Evolutionary conservation across 345 rosid genomes (phyloP).

Genomic region (Turritis glabra): DNA sequence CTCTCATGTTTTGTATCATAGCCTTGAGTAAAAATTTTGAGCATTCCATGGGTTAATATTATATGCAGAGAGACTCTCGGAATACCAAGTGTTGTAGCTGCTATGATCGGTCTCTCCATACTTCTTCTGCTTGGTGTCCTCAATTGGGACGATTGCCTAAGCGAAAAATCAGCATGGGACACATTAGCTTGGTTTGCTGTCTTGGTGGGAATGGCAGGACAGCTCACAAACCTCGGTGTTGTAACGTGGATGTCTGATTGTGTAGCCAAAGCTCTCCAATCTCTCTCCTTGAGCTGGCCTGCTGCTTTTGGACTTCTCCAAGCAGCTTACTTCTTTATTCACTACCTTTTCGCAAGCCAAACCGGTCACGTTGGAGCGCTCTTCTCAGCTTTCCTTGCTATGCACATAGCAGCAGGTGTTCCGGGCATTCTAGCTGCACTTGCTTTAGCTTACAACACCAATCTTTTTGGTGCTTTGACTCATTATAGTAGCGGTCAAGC

Average conservation of each 20-base stretch:
- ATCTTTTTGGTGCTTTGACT: conserved; percentile 92
- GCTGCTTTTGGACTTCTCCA: conserved; percentile 83
- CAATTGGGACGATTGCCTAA: conserved; percentile 93
- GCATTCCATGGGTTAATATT: neutral
- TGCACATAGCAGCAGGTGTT: conserved; percentile 92
- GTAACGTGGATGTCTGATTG: conserved; percentile 86
- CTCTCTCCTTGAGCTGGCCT: conserved; percentile 88
- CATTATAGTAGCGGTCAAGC: conserved; percentile 99
- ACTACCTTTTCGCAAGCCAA: conserved; percentile 96
- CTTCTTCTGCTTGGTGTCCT: conserved; percentile 88
- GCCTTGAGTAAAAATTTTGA: neutral
- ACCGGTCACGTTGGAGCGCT: conserved; percentile 95
- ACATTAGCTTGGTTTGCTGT: conserved; percentile 95
- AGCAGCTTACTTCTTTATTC: conserved; percentile 91
- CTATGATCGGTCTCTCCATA: conserved; percentile 89
- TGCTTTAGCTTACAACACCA: conserved; percentile 88
- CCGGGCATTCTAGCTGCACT: conserved; percentile 77
- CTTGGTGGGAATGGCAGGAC: conserved; percentile 95
- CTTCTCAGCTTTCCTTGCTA: conserved; percentile 96
- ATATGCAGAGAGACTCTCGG: conserved; percentile 69
- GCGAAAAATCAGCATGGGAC: conserved; percentile 98
- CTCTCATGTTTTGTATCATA: neutral
- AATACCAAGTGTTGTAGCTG: conserved; percentile 93
- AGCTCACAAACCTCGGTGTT: conserved; percentile 82
- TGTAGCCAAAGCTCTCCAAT: conserved; percentile 66